Base-by-base conservation (phyloP, 805 yeast genomes). In the Suhomyces pyralidae region DNA sequence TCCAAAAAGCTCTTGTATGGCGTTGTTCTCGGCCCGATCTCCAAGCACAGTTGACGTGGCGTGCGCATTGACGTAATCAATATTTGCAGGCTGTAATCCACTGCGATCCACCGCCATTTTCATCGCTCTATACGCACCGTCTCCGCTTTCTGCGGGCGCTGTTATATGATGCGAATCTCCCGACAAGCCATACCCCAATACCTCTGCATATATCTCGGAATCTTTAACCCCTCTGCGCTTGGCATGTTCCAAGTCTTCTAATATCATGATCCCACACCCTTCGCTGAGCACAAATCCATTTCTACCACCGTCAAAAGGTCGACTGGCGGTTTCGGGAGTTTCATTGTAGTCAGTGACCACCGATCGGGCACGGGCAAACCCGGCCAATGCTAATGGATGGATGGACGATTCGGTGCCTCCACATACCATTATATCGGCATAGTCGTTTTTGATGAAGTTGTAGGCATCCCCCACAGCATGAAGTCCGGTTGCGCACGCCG, bases 401-500 rank as follows among this genome's bases (percentile, higher is more conserved):
- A 91, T 74, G 10, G 90, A 81, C 3, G 93, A 84, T 62, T 94
- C 99, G 3, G 96, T 75, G 1, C 97, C 96, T n/a, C 99, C 99
- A 7, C 96, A 94, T 8, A 94, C 77, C 84, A 92, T 88, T 3
- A 86, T 89, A 58, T 91, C 86, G 9, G 93, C 90, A 70, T 88
- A 86, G 3, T 89, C 96, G 51, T 84, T 84, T 54, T 78, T 73
- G 53, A 94, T 89, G 61, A 92, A 85, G 61, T 92, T 81, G 58
- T 78, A 81, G 0, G 97, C 97, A 65, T 94, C 99, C 3, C 98
- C 98, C 46, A 94, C 85, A 0, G 97, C 81, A 63, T 94, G 96
- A 26, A 87, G 81, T 0, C 99, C 99, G 0, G 99, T 91, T 3
- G 99, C 96, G 74, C 99, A 94, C 0, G 99, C 99, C 0, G 98